phyloP scores from a whole-genome alignment of 305 asterid species.

The Nicotiana rustica region DNA sequence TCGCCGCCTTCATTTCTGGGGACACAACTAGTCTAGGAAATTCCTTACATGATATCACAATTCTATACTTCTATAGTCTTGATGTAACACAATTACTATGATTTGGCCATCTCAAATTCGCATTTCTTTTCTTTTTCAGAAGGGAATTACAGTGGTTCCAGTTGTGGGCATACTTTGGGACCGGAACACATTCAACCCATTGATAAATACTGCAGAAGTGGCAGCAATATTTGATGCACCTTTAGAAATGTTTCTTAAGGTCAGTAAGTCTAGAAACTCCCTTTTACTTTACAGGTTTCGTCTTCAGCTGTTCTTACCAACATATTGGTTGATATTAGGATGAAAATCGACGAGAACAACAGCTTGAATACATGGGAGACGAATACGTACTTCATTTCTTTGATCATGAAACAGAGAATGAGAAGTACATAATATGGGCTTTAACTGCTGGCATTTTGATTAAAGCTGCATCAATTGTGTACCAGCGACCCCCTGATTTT shows the following conservation, averaged over 20 bases:
- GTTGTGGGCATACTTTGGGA: conserved; percentile 78
- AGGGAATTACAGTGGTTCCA: conserved; percentile 59
- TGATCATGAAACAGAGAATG: conserved; percentile 53
- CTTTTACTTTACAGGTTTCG: conserved; percentile 13
- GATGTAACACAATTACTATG: not conserved
- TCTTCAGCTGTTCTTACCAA: conserved; percentile 14
- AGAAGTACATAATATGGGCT: conserved; percentile 69
- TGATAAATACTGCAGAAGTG: conserved; percentile 65
- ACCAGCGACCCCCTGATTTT: conserved; percentile 63
- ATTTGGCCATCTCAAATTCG: not conserved
- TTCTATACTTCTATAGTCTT: not conserved
- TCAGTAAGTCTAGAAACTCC: conserved; percentile 32
- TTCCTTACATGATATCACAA: not conserved
- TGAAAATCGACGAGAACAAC: conserved; percentile 64
- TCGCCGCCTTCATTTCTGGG: not conserved
- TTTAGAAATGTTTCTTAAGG: conserved; percentile 83
- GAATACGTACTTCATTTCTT: conserved; percentile 64
- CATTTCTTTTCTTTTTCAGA: conserved; percentile 41
- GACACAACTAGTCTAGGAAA: not conserved
- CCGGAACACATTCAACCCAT: conserved; percentile 51
- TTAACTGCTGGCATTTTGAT: conserved; percentile 76
- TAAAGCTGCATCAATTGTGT: conserved; percentile 64
- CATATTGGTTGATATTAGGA: conserved; percentile 49
- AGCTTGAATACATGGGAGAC: conserved; percentile 59
- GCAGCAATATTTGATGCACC: conserved; percentile 82